Conservation (phyloP, 371 early-diverging fungal species). For the Saksenaea vasiformis region DNA sequence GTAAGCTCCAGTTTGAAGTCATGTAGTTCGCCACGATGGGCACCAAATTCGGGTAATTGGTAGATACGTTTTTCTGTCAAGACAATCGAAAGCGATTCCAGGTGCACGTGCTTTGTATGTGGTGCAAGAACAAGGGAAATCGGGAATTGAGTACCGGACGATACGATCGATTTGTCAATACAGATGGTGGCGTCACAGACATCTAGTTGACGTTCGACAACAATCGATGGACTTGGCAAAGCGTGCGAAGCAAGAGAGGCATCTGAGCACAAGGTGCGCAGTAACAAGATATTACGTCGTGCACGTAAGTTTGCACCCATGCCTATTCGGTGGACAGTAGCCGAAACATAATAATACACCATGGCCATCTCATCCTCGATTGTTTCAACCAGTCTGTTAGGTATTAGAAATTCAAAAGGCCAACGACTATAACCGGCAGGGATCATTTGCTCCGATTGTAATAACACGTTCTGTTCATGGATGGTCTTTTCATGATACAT, state of each 20-base stretch:
- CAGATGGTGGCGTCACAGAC: conserved; percentile 43
- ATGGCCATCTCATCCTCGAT: conserved; percentile 51
- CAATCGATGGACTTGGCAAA: conserved; percentile 38
- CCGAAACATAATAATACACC: conserved; percentile 36
- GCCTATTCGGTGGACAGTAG: conserved; percentile 40
- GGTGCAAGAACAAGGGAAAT: conserved; percentile 41
- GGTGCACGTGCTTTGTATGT: conserved; percentile 33
- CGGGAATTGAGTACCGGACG: conserved; percentile 50
- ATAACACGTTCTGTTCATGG: conserved; percentile 44
- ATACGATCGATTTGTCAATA: conserved; percentile 47
- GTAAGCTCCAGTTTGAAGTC: conserved; percentile 38
- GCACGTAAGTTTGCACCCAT: conserved; percentile 21
- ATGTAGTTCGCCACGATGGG: conserved; percentile 34
- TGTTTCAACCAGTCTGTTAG: conserved; percentile 44
- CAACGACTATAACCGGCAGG: conserved; percentile 40
- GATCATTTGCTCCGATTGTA: conserved; percentile 26
- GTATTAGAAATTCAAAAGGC: conserved; percentile 48
- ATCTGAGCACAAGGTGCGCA: conserved; percentile 43
- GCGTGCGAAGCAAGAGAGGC: conserved; percentile 33
- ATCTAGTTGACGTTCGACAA: conserved; percentile 35
- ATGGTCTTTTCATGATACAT: conserved; percentile 46
- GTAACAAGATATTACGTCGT: conserved; percentile 37
- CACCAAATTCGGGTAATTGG: conserved; percentile 45
- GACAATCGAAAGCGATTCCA: conserved; percentile 37
- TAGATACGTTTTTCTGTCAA: conserved; percentile 43